Conservation (phyloP, 2,329 filamentous ascomycete genomes). For the Microsporum ferrugineum region DNA sequence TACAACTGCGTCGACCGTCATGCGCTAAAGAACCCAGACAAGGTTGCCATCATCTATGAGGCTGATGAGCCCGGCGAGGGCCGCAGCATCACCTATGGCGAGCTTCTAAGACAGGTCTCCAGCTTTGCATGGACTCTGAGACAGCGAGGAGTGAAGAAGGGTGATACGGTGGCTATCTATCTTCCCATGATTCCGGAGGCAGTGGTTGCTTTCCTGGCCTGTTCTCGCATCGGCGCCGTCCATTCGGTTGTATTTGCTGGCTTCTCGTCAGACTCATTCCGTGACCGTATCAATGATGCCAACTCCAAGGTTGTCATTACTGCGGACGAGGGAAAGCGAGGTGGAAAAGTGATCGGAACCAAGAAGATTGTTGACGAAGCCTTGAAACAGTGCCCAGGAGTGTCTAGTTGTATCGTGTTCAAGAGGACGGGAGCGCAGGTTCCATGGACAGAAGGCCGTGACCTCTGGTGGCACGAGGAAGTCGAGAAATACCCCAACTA, state of each 20-base stretch:
- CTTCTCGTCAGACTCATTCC: constrained; percentile 90
- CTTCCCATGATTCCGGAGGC: constrained; percentile 98
- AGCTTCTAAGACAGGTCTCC: constrained; percentile 86
- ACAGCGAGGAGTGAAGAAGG: constrained; percentile 92
- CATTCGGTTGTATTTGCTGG: constrained; percentile 98
- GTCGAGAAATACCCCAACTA: constrained; percentile 93
- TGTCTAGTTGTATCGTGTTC: constrained; percentile 77
- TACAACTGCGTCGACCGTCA: constrained; percentile 98
- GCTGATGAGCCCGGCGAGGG: constrained; percentile 82
- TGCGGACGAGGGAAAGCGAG: constrained; percentile 92
- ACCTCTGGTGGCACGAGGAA: constrained; percentile 98
- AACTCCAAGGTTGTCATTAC: constrained; percentile 91
- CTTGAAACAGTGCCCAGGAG: constrained; percentile 85
- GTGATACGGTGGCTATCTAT: constrained; percentile 94
- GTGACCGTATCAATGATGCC: constrained; percentile 87
- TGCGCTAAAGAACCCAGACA: constrained; percentile 86
- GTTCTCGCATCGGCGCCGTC: constrained; percentile 81
- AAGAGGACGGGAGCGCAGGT: constrained; percentile 91
- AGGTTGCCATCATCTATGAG: constrained; percentile 96
- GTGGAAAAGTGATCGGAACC: constrained; percentile 91
- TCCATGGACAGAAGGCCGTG: constrained; percentile 77
- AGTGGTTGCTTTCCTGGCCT: constrained; percentile 79
- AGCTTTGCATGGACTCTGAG: constrained; percentile 77
- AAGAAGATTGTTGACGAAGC: constrained; percentile 99
- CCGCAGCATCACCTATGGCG: constrained; percentile 80